These are phyloP conservation scores for Sisymbrium irio DNA, from an alignment of 345 rosid species.

Conservation along the genomic window DNA sequence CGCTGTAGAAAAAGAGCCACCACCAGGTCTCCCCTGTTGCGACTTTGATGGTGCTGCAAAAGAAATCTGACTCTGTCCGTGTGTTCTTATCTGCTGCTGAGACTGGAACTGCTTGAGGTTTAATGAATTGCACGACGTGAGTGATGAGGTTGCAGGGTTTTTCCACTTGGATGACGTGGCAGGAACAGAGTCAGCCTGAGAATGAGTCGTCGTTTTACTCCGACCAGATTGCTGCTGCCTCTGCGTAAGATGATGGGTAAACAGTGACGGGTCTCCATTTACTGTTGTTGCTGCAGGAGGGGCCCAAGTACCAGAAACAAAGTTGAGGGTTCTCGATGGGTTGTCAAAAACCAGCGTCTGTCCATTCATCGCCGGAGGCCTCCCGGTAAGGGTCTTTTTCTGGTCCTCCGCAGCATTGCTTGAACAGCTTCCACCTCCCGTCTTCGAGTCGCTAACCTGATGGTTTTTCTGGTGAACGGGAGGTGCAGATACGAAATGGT, in stretches of 20 bases:
- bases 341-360: slow-evolving; percentile 53
- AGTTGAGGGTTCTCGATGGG: slow-evolving; percentile 48
- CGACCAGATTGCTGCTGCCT: slow-evolving; percentile 40
- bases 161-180: slow-evolving; percentile 41
- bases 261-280: slow-evolving; percentile 29
- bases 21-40: slow-evolving; percentile 29
- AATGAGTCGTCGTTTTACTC: slow-evolving; percentile 33
- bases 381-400: slow-evolving; percentile 37
- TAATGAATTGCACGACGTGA: slow-evolving; percentile 25
- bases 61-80: slow-evolving; percentile 51
- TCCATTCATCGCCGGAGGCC: slow-evolving; percentile 33
- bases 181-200: slow-evolving; percentile 31
- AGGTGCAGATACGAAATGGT: slow-evolving; percentile 41
- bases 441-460: slow-evolving; percentile 46
- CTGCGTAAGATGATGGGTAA: slow-evolving; percentile 37
- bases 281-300: slow-evolving; percentile 28
- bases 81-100: slow-evolving; percentile 43
- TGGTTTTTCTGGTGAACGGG: slow-evolving; percentile 40
- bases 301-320: slow-evolving; percentile 53
- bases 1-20: slow-evolving; percentile 34
- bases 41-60: slow-evolving; percentile 42
- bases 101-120: slow-evolving; percentile 36
- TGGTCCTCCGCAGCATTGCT: slow-evolving; percentile 37
- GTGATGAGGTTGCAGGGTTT: slow-evolving; percentile 31
- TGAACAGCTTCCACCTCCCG: slow-evolving; percentile 33